Percentiles rank a stretch among this genome's conserved stretches.
These are phyloP conservation scores for Pythium volutum DNA, from an alignment of 352 stramenopile genomes.

Conservation along the genomic window DNA sequence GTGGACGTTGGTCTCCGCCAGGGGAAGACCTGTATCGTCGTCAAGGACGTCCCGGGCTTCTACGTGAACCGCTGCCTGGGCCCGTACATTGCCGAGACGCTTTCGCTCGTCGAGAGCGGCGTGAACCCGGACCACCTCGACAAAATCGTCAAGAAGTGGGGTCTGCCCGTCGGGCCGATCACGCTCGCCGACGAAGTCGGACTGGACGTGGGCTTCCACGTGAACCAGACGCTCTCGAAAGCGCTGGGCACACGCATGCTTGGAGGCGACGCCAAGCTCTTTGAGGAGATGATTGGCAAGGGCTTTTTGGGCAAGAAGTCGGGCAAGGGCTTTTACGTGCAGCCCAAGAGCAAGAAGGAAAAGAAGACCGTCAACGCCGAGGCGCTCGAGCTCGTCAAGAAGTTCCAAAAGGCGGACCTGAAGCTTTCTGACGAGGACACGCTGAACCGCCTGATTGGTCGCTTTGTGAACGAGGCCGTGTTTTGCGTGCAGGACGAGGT, in stretches of 20 bases:
- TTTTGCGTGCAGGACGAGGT: constrained; percentile 98
- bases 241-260: constrained; percentile 95
- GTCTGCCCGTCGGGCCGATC: constrained; percentile 96
- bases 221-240: constrained; percentile 90
- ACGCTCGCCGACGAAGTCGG: constrained; percentile 97
- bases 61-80: constrained; percentile 98
- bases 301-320: constrained; percentile 96
- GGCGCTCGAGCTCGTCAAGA: constrained; percentile 76
- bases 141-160: constrained; percentile 95
- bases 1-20: constrained; percentile 96
- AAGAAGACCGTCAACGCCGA: constrained; percentile 90
- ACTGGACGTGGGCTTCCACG: constrained; percentile 96
- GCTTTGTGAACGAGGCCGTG: constrained; percentile 97
- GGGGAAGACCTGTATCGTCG: constrained; percentile 97
- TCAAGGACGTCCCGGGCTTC: constrained; percentile 99
- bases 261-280: constrained; percentile 88
- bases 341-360: constrained; percentile 91
- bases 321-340: constrained; percentile 97
- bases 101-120: constrained; percentile 91
- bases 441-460: constrained; percentile 93
- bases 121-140: constrained; percentile 93
- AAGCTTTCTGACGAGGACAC: constrained; percentile 83
- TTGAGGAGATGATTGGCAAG: constrained; percentile 96
- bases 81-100: constrained; percentile 91
- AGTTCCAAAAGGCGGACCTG: constrained; percentile 71